These are phyloP conservation scores for Candida maris DNA, from an alignment of 805 yeast genomes.

Conservation along the genomic window DNA sequence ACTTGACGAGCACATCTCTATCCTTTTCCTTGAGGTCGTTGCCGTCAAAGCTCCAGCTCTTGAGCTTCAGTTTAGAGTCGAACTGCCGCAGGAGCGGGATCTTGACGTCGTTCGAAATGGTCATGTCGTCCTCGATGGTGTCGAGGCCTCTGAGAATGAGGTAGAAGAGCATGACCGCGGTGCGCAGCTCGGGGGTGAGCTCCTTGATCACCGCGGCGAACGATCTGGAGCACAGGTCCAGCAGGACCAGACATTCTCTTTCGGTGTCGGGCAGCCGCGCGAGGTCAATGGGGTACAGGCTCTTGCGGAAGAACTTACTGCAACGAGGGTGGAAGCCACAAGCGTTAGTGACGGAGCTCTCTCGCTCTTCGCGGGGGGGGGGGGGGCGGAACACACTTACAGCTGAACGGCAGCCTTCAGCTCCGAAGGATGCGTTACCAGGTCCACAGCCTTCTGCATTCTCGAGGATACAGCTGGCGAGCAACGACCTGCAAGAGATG, in stretches of 20 bases:
- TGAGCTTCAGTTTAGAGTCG: conserved; percentile 53
- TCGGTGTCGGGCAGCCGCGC: conserved; percentile 41
- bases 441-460: conserved; percentile 61
- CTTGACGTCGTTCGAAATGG: conserved; percentile 67
- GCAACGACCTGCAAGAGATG: no score
- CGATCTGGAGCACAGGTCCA: conserved; percentile 76
- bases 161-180: conserved; percentile 80
- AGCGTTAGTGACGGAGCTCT: neutral
- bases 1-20: conserved; percentile 74
- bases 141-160: conserved; percentile 86
- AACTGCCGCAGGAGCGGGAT: conserved; percentile 71
- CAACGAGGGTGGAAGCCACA: neutral
- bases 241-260: conserved; percentile 61
- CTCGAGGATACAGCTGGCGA: neutral
- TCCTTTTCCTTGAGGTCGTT: conserved; percentile 77
- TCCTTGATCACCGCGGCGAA: conserved; percentile 93
- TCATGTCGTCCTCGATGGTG: conserved; percentile 95
- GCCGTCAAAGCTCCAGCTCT: conserved; percentile 81
- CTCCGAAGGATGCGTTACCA: conserved; percentile 69
- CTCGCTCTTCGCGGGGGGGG: no score
- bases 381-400: no score
- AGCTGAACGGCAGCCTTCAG: conserved; percentile 64
- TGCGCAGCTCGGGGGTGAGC: conserved; percentile 83
- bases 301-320: conserved; percentile 48
- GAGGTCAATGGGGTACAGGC: conserved; percentile 47